phyloP scores from a whole-genome alignment of 768 basidiomycete genomes.

The Trametes cingulata region DNA sequence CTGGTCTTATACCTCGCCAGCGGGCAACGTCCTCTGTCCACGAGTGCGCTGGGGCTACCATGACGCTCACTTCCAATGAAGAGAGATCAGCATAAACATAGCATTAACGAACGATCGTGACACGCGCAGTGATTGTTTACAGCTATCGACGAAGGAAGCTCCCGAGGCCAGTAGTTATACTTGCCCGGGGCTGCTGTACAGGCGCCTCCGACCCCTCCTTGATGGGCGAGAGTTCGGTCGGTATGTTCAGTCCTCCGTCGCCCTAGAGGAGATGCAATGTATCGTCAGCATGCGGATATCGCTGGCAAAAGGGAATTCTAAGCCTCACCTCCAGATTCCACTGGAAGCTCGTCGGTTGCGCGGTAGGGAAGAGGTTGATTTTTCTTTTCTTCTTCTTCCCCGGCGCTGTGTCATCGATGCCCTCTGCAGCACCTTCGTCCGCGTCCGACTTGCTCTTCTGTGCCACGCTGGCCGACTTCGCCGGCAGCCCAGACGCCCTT shows the following conservation, averaged over 20 bases:
- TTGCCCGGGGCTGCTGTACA: conserved; percentile 40
- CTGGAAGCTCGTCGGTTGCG: conserved; percentile 42
- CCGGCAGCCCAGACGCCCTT: background rate
- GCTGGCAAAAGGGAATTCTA: too few relatives aligned
- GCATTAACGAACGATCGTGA: too few relatives aligned
- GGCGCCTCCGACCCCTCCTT: conserved; percentile 50
- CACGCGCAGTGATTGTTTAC: too few relatives aligned
- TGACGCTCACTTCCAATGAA: too few relatives aligned
- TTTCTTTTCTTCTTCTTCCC: conserved; percentile 72
- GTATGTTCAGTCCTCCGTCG: conserved; percentile 56
- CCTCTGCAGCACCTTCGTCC: background rate
- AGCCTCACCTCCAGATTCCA: conserved; percentile 46
- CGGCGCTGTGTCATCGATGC: conserved; percentile 28
- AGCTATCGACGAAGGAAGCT: conserved; percentile 10
- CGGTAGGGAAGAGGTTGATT: conserved; percentile 58
- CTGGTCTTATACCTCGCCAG: too few relatives aligned
- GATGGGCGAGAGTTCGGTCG: conserved; percentile 66
- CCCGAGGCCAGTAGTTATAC: conserved; percentile 5
- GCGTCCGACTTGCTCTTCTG: background rate
- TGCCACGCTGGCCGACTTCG: background rate
- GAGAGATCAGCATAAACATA: too few relatives aligned
- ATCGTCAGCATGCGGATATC: too few relatives aligned
- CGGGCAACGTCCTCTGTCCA: too few relatives aligned
- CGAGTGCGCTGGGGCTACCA: too few relatives aligned
- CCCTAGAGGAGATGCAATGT: conserved; percentile 20